phyloP scores from a whole-genome alignment of 495 filamentous ascomycete species.

The Penicillium arizonense region DNA sequence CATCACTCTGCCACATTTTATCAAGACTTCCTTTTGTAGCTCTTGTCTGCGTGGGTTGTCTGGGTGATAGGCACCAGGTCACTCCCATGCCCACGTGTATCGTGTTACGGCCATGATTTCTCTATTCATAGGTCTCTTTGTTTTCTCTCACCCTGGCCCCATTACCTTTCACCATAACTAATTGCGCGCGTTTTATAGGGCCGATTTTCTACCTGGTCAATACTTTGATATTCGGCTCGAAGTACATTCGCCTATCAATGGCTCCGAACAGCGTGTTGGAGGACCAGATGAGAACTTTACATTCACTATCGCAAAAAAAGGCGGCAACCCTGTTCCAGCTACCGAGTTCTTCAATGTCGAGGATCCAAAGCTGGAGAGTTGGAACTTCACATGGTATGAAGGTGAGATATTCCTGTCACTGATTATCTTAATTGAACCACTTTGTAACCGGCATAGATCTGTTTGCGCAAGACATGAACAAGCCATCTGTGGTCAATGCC shows the following conservation, averaged over 20 bases:
- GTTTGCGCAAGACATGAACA: conserved; percentile 63
- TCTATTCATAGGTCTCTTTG: no score
- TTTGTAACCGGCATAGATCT: conserved; percentile 48
- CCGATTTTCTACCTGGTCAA: conserved; percentile 71
- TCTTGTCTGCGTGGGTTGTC: no score
- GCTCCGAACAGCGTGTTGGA: conserved; percentile 62
- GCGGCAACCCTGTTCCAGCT: conserved; percentile 42
- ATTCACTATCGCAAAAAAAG: conserved; percentile 64
- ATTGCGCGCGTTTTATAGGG: conserved; percentile 21
- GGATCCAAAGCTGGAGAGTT: conserved; percentile 63
- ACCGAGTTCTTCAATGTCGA: conserved; percentile 57
- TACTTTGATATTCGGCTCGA: conserved; percentile 75
- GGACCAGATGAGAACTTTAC: conserved; percentile 66
- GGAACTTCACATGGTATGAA: conserved; percentile 72
- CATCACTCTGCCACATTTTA: no score
- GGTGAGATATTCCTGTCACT: conserved; percentile 25
- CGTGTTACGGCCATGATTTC: no score
- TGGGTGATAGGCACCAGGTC: no score
- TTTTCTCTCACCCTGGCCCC: no score
- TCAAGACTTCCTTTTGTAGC: no score
- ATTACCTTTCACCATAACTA: not conserved
- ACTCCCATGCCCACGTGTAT: no score
- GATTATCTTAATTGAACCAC: not conserved
- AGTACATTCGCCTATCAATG: conserved; percentile 73
- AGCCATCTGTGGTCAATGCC: conserved; percentile 66